Conservation (phyloP, 106 monocot genomes). For the Acorus gramineus region DNA sequence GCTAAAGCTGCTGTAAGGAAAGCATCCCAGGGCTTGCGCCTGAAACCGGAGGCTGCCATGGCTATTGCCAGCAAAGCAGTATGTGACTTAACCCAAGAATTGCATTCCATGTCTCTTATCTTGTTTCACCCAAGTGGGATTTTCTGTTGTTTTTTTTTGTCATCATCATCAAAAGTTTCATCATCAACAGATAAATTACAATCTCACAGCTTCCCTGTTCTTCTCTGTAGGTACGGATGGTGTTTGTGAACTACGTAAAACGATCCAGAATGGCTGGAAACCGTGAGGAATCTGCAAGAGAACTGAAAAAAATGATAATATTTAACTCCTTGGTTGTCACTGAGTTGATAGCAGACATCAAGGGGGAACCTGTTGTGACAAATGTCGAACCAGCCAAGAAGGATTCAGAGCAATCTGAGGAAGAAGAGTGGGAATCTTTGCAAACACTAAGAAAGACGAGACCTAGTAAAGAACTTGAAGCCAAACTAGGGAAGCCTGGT, state of each 20-base stretch:
- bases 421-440: slow-evolving; percentile 78
- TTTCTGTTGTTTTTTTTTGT: too few species aligned
- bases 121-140: neutral
- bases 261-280: slow-evolving; percentile 56
- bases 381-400: slow-evolving; percentile 26
- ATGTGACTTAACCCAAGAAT: slow-evolving; percentile 9
- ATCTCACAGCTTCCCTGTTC: neutral
- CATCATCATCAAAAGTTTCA: too few species aligned
- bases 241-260: slow-evolving; percentile 69
- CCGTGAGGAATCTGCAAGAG: slow-evolving; percentile 77
- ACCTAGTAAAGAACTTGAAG: slow-evolving; percentile 57
- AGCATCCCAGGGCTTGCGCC: slow-evolving; percentile 74
- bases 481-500: slow-evolving; percentile 43
- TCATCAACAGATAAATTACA: too few species aligned
- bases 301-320: slow-evolving; percentile 86
- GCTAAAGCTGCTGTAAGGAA: slow-evolving; percentile 77
- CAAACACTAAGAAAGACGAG: slow-evolving; percentile 68
- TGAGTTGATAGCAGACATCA: slow-evolving; percentile 77
- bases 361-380: slow-evolving; percentile 54
- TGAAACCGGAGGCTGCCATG: slow-evolving; percentile 76
- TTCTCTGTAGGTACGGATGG: slow-evolving; percentile 58
- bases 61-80: slow-evolving; percentile 83
- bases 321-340: slow-evolving; percentile 84
- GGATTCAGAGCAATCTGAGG: slow-evolving; percentile 30
- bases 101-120: neutral